A percentile compares a stretch with the other conserved stretches of the same genome.
These are phyloP conservation scores for Pestalotiopsis sp. DNA, from an alignment of 2,329 filamentous ascomycete genomes.

Conservation along the genomic window DNA sequence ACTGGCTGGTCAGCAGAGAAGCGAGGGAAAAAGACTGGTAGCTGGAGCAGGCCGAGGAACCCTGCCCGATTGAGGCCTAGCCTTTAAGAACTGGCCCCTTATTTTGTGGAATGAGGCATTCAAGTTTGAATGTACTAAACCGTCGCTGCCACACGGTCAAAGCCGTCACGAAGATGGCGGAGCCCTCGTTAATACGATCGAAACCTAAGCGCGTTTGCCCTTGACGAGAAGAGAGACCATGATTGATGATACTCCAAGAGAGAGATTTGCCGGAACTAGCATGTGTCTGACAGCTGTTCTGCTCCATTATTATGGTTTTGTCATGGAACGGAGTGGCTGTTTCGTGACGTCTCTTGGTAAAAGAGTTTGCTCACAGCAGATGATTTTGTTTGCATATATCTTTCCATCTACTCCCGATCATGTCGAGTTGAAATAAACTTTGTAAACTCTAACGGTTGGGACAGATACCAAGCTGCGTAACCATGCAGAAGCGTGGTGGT, in stretches of 20 bases:
- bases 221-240: slow-evolving; percentile 1
- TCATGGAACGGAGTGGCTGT: neutral
- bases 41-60: neutral
- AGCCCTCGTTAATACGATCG: slow-evolving; percentile 11
- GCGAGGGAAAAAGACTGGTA: neutral
- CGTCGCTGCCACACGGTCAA: slow-evolving; percentile 5
- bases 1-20: neutral
- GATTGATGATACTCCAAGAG: neutral
- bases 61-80: neutral
- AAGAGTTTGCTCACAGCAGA: neutral
- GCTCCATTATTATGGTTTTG: neutral
- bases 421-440: neutral
- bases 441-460: neutral
- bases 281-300: slow-evolving; percentile 2
- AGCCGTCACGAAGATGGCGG: slow-evolving; percentile 5
- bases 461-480: neutral
- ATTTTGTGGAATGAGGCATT: neutral
- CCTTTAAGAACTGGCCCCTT: neutral
- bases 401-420: neutral
- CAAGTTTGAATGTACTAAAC: neutral
- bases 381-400: neutral
- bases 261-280: neutral
- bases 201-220: slow-evolving; percentile 13
- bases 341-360: neutral
- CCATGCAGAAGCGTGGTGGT: neutral